Percentiles rank a stretch among this genome's conserved stretches.
phyloP scores from a whole-genome alignment of 176 grass and related monocot species.

The barley (Hordeum vulgare) region MorexV3_pseudomolecules_assembly NC_058524.1:75185940-75186439 shows the following conservation, averaged over 20 bases:
- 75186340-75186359: neutral
- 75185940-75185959: neutral
- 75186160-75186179: neutral
- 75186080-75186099: neutral
- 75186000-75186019: neutral
- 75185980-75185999: constrained; percentile 5
- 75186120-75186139: constrained; percentile 21
- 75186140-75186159: neutral
- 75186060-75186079: constrained; percentile 1
- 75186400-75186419: neutral
- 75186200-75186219: constrained; percentile 16
- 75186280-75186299: neutral
- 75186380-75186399: neutral
- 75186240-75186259: constrained; percentile 28
- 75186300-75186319: constrained; percentile 11
- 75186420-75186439: neutral
- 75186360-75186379: constrained; percentile 8
- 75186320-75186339: neutral
- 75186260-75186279: constrained; percentile 17
- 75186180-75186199: neutral
- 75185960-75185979: neutral
- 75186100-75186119: neutral
- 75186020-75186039: neutral
- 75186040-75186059: neutral
- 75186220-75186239: constrained; percentile 15